Percentiles rank a stretch among this genome's conserved stretches.
These are phyloP conservation scores for Pseudognaphalium luteoalbum DNA, from an alignment of 129 eudicot species.

Conservation along the genomic window DNA sequence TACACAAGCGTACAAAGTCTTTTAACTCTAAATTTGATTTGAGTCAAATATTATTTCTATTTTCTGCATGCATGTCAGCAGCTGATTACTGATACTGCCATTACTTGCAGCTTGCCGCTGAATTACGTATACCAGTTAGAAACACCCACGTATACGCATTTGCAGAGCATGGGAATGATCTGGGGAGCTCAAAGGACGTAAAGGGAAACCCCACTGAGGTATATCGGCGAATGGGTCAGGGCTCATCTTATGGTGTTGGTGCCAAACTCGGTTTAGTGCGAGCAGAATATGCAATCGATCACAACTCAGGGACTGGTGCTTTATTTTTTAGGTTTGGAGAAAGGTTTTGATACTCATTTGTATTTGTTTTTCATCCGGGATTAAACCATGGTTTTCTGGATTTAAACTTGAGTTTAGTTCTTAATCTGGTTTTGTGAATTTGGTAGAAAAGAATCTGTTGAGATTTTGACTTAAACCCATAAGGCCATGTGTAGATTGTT, in stretches of 20 bases:
- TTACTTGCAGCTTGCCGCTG: constrained; percentile 73
- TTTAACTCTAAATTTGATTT: not conserved
- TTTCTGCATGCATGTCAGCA: not conserved
- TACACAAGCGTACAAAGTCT: not conserved
- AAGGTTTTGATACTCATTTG: constrained; percentile 53
- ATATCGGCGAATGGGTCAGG: constrained; percentile 86
- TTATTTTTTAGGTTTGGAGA: constrained; percentile 95
- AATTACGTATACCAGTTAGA: constrained; percentile 76
- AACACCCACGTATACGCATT: constrained; percentile 80
- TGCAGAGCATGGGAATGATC: constrained; percentile 92
- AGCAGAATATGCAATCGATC: constrained; percentile 92
- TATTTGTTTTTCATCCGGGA: constrained; percentile 9
- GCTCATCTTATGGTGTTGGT: constrained; percentile 94
- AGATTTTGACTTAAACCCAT: not conserved
- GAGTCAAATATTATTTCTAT: not conserved
- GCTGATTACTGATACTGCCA: not conserved
- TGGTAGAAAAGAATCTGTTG: not conserved
- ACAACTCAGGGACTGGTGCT: constrained; percentile 86
- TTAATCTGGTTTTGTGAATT: not conserved
- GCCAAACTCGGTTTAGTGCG: constrained; percentile 87
- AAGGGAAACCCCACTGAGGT: constrained; percentile 97
- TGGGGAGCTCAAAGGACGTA: constrained; percentile 89
- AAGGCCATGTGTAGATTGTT: not conserved
- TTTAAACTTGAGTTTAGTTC: not conserved
- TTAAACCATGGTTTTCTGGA: not conserved